A percentile compares a stretch with the other conserved stretches of the same genome.
These are phyloP conservation scores for Acrocalymma vagum DNA, from an alignment of 2,329 filamentous ascomycete genomes.

Conservation along the genomic window DNA sequence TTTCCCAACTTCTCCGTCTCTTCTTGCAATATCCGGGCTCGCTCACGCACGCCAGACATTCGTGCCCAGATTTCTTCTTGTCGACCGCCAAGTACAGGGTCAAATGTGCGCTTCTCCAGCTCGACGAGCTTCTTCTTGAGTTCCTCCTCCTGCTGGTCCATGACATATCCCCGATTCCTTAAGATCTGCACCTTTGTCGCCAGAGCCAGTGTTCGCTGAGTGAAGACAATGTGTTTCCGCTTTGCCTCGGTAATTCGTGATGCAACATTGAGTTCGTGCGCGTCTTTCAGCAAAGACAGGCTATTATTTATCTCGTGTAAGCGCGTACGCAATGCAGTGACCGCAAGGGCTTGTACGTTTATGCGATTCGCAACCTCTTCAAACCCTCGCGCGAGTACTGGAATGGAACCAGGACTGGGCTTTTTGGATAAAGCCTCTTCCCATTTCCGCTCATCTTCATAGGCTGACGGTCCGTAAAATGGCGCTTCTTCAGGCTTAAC, in stretches of 20 bases:
- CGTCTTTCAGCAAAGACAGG: constrained; percentile 75
- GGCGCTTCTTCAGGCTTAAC: constrained; percentile 78
- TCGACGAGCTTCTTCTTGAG: constrained; percentile 74
- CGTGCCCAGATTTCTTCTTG: constrained; percentile 89
- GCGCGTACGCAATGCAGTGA: constrained; percentile 74
- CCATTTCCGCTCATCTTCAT: constrained; percentile 81
- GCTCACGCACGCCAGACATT: constrained; percentile 76
- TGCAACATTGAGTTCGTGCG: constrained; percentile 79
- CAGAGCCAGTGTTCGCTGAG: constrained; percentile 76
- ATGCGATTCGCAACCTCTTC: constrained; percentile 75
- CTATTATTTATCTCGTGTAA: constrained; percentile 83
- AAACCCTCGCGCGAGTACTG: constrained; percentile 79
- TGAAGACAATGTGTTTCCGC: constrained; percentile 75
- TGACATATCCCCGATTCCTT: constrained; percentile 80
- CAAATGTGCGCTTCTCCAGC: constrained; percentile 74
- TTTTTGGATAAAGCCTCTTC: constrained; percentile 84
- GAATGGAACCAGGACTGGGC: constrained; percentile 78
- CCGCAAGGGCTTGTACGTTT: constrained; percentile 73
- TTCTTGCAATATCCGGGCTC: constrained; percentile 74
- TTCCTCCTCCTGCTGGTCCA: constrained; percentile 82
- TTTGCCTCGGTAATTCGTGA: constrained; percentile 77
- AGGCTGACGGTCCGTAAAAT: constrained; percentile 74
- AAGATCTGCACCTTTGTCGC: constrained; percentile 83
- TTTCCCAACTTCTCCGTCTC: constrained; percentile 75
- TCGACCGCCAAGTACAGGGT: constrained; percentile 76